Base-by-base conservation (phyloP, 2,329 filamentous ascomycete genomes). In the Beauveria sp. region DNA sequence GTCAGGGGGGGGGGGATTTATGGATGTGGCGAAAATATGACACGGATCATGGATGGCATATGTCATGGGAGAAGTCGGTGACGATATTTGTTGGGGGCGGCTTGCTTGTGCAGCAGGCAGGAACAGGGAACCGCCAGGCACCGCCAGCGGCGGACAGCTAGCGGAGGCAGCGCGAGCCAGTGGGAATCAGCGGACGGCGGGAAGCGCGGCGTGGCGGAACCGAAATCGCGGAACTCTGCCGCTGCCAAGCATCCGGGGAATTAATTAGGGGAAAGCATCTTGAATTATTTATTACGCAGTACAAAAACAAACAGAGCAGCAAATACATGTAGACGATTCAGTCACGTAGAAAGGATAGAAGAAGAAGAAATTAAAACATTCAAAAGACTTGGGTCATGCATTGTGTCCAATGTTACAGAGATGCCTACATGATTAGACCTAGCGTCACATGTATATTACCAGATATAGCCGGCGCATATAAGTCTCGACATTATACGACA, bases 41-140 rank as follows among this genome's bases (percentile, higher is more conserved):
- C 48, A 60, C 57, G 34, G 45, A 50, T 50, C 20, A 54, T 38
- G 12, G 34, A 38, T 38, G 34, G 34, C 7, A 42, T 60, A 60
- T 38, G 57, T 52, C 38, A 48, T 31, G 42, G 46, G 14, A n/a
- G 28, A 60, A 48, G 58, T 60, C 58, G 50, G 58, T 60, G 58
- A 60, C 49, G 58, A 60, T 60, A 60, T 60, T 54, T 54, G 58
- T 60, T 60, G 58, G 58, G 58, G 58, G 56, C 40, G 43, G 31
- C 31, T 38, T 24, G 42, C 24, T 31, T 18, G 22, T 49, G 46
- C 22, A 34, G 38, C 16, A 24, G 14, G 18, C 51, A 54, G 54
- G 43, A 48, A 57, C 54, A 57, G 54, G 26, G 43, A 57, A 57
- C 54, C 14, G n/a, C 43, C 54, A 57, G 54, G 54, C 54, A 57